A percentile compares a stretch with the other conserved stretches of the same genome.
phyloP scores from a whole-genome alignment of 495 filamentous ascomycete species.

The Sabuloglossum arenarium region DNA sequence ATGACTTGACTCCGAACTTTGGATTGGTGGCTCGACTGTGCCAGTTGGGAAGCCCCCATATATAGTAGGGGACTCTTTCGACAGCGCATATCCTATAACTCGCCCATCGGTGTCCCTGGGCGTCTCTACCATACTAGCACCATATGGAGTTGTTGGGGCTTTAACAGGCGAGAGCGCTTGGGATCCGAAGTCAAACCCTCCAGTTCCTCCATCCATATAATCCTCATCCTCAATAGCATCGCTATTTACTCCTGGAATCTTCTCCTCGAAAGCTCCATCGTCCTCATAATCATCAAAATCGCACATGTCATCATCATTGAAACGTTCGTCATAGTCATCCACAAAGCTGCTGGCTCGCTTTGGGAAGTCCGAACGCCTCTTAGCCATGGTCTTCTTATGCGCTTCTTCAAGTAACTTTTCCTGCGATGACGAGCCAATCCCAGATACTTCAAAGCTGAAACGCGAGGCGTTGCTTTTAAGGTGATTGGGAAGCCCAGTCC shows the following conservation, averaged over 20 bases:
- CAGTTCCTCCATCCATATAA: background rate
- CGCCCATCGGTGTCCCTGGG: slow-evolving; percentile 31
- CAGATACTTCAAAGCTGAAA: slow-evolving; percentile 78
- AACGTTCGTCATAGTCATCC: slow-evolving; percentile 5
- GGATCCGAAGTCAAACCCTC: slow-evolving; percentile 27
- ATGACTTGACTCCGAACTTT: background rate
- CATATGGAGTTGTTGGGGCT: slow-evolving; percentile 19
- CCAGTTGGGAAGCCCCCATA: slow-evolving; percentile 3
- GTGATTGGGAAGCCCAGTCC: slow-evolving; percentile 33
- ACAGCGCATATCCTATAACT: slow-evolving; percentile 27
- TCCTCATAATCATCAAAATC: slow-evolving; percentile 38
- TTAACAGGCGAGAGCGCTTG: slow-evolving; percentile 19
- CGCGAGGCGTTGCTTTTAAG: slow-evolving; percentile 73
- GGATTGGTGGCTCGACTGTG: slow-evolving; percentile 4
- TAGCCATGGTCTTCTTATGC: slow-evolving; percentile 46
- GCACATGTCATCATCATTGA: slow-evolving; percentile 20
- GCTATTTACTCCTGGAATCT: slow-evolving; percentile 53
- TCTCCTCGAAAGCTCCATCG: slow-evolving; percentile 51
- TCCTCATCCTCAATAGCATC: slow-evolving; percentile 35
- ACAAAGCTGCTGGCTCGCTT: background rate
- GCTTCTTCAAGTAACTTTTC: slow-evolving; percentile 74
- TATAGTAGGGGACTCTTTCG: slow-evolving; percentile 16
- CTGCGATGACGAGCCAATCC: slow-evolving; percentile 54
- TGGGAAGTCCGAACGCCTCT: background rate
- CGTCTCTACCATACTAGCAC: slow-evolving; percentile 20